Evolutionary conservation across 2,329 filamentous ascomycete species (phyloP), one percentile per base, ranked within the genome.

Genomic region (Proliferodiscus dingleyae): DNA sequence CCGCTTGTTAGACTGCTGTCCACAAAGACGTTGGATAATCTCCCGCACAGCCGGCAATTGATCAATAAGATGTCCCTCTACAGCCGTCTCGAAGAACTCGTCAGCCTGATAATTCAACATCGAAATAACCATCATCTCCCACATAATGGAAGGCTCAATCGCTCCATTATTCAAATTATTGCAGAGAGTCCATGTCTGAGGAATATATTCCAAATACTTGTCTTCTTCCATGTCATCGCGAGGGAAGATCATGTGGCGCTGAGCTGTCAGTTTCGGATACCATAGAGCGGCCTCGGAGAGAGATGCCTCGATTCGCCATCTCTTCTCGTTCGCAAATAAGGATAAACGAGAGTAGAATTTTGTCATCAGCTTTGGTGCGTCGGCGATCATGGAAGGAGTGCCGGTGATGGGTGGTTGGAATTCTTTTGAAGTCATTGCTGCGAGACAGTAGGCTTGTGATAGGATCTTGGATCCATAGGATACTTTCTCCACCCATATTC

Each of bases 81-180:
- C n/a, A n/a, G n/a, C n/a, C n/a, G n/a, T n/a, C n/a, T n/a, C n/a
- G n/a, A n/a, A n/a, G n/a, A n/a, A n/a, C n/a, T 23, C 38, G 23
- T 47, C 45, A 4, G 18, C 45, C 26, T 47, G 32, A 28, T 30
- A 47, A 18, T 37, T 33, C 2, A 42, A 32, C 23, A 47, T 30
- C 6, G 32, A 37, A 5, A 47, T 11, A 3, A 37, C 29, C 45
- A 47, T 47, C 45, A 47, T 42, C 3, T 47, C 38, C 5, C 7
- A 32, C 8, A 47, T 19, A 5, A 26, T 15, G 21, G 29, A 18
- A 11, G 7, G 18, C 1, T 24, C 10, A 8, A 38, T 5, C 7
- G 5, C 4, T 10, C 8, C 11, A 4, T 9, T 19, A 8, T 22
- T 13, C 2, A 9, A 4, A 9, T 41, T 24, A 11, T 42, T 47